Conservation (phyloP, 2,329 filamentous ascomycete genomes). For the Ophiostoma novo-ulmi region DNA sequence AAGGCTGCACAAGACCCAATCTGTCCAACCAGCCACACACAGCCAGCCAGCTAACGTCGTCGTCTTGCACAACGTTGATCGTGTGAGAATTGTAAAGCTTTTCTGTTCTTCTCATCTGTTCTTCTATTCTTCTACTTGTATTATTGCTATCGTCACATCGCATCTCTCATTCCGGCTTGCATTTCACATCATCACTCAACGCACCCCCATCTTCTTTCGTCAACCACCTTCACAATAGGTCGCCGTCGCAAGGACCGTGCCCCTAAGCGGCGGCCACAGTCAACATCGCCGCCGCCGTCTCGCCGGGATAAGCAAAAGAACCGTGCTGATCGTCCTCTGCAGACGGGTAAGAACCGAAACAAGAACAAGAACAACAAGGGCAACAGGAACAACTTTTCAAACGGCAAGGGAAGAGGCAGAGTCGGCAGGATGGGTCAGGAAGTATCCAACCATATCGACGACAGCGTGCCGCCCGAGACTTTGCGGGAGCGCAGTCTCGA, state of each 20-base stretch:
- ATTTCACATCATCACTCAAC: neutral
- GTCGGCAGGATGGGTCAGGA: conserved; percentile 76
- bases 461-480: conserved; percentile 58
- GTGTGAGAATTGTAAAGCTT: neutral
- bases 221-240: conserved; percentile 24
- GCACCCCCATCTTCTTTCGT: neutral
- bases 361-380: neutral
- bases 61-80: neutral
- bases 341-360: conserved; percentile 13
- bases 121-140: neutral
- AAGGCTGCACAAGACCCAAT: conserved; percentile 1
- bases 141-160: neutral
- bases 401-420: neutral
- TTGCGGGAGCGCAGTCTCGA: conserved; percentile 65
- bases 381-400: neutral
- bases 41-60: neutral
- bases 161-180: neutral
- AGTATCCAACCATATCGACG: conserved; percentile 61
- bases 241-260: conserved; percentile 25
- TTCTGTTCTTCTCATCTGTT: neutral
- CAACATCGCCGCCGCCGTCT: conserved; percentile 18
- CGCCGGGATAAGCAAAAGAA: conserved; percentile 21
- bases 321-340: conserved; percentile 18
- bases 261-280: conserved; percentile 24
- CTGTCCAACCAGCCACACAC: neutral